Evolutionary conservation across 495 filamentous ascomycete genomes (phyloP), one percentile per base, ranked within the genome.

Genomic region (Platismatia glauca): DNA sequence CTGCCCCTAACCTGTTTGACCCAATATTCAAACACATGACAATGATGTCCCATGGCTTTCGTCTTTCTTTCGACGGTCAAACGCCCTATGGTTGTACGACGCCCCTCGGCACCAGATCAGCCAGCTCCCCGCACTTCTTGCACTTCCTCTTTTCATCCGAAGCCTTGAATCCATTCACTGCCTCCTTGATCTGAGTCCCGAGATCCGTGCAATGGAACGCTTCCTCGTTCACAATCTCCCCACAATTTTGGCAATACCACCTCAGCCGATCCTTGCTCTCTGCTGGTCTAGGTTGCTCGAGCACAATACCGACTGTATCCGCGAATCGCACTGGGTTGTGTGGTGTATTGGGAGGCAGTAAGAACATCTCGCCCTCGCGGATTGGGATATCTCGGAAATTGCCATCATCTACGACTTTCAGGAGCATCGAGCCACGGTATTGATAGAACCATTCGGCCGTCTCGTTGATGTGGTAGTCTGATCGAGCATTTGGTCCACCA

Each of bases 371-470:
- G 59, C 93, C 93, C 75, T 98, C 92, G 66, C 84, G 80, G 71
- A 98, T 95, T 55, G 86, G 80, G 60, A 98, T 86, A 73, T 98
- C 94, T 60, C 83, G 80, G 75, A 95, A 95, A 15, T 75, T 72
- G 33, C 77, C 78, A 6, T 73, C 73, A 60, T 87, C 84, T 38
- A 97, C 91, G 4, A 94, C 89, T 70, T 95, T 95, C 57, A 98
- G 85, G 24, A 97, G 78, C 94, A 98, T 96, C 33, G 83, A 83
- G 56, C 94, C 94, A 62, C 84, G 83, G 79, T 96, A 89, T 72
- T 97, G 93, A 80, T 95, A 98, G 82, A 97, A 98, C 84, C 91
- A 97, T 70, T 98, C 94, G 9, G 94, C 85, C 0, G 94, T 98
- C 58, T 85, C 78, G 78, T 98, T 98, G 79, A 98, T 95, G 80